phyloP scores from a whole-genome alignment of 768 basidiomycete species.

The Austroboletus festivus region DNA sequence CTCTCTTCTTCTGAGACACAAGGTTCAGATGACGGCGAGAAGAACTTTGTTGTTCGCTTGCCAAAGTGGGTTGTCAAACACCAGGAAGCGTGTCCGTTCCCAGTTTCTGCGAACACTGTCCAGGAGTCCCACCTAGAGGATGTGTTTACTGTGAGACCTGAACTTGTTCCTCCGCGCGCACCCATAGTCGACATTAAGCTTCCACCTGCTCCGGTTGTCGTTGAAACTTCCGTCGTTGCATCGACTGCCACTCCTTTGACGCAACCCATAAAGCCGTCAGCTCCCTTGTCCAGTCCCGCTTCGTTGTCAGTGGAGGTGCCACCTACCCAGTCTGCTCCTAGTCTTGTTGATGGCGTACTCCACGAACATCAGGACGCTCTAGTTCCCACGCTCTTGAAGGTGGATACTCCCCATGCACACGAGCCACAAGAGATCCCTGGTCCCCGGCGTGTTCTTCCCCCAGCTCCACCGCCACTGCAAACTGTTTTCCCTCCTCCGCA shows the following conservation, averaged over 20 bases:
- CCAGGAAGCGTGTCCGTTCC: slow-evolving; percentile 17
- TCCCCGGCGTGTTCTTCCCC: slow-evolving; percentile 31
- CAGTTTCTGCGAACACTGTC: slow-evolving; percentile 22
- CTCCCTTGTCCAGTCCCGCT: slow-evolving; percentile 7
- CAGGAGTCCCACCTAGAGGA: slow-evolving; percentile 49
- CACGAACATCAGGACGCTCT: slow-evolving; percentile 28
- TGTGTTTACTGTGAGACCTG: slow-evolving; percentile 55
- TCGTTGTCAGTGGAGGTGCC: slow-evolving; percentile 1
- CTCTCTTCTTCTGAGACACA: slow-evolving; percentile 19
- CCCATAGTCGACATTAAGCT: slow-evolving; percentile 25
- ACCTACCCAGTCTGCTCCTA: slow-evolving; percentile 3
- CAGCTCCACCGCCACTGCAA: slow-evolving; percentile 42
- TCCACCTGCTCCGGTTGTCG: slow-evolving; percentile 28
- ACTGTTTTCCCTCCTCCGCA: slow-evolving; percentile 41
- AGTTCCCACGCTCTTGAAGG: slow-evolving; percentile 28
- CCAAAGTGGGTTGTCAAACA: slow-evolving; percentile 43
- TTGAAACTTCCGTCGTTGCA: background rate
- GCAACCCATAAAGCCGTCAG: slow-evolving; percentile 7
- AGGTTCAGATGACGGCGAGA: slow-evolving; percentile 43
- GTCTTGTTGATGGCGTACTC: slow-evolving; percentile 16
- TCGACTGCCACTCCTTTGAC: slow-evolving; percentile 11
- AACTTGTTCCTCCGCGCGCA: slow-evolving; percentile 34
- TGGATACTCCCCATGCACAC: slow-evolving; percentile 20
- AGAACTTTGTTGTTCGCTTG: slow-evolving; percentile 51
- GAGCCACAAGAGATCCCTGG: slow-evolving; percentile 21